Evolutionary conservation across 495 filamentous ascomycete species (phyloP), one percentile per base, ranked within the genome.

Genomic region (Penicillium simplicissimum): DNA sequence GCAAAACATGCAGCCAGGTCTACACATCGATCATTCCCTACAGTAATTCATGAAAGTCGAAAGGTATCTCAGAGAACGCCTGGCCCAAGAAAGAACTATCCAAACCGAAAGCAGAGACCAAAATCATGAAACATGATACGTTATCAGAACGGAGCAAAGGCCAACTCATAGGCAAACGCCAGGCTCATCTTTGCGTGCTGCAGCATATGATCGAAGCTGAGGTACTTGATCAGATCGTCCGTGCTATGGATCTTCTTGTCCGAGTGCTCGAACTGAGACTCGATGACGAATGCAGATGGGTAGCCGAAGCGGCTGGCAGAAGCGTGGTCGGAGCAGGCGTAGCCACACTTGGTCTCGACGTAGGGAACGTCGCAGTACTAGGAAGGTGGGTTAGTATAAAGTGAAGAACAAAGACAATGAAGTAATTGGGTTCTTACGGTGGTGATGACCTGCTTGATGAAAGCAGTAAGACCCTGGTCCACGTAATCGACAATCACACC

Each of bases 161-260:
- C 93, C 61, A 97, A 75, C 81, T 99, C 95, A 69, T 96, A 96
- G 14, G 87, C 93, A 67, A 98, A 85, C 1, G 88, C 91, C 54
- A 98, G 78, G 25, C 92, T 97, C 84, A 99, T 81, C 74, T 89
- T 90, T 1, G 93, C 95, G 74, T 99, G 95, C 78, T 99, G 90
- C 56, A 96, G 81, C 95, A 99, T 99, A 74, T 99, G 95, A 70
- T 96, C 90, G 70, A 97, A 98, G 70, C 87, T 92, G 58, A 99
- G 79, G 64, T 90, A 91, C 71, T 95, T 85, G 66, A 97, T 89
- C 71, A 83, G 81, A 73, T 99, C 95, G 52, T 96, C 90, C 2
- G 91, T 91, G 23, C 89, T 89, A 75, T 98, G 96, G 67, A 98
- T 97, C 64, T 92, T 87, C 74, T 91, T 86, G 72, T 96, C 90